Base-by-base conservation (phyloP, 1,284 basidiomycete genomes). In the Entoloma clypeatum region DNA sequence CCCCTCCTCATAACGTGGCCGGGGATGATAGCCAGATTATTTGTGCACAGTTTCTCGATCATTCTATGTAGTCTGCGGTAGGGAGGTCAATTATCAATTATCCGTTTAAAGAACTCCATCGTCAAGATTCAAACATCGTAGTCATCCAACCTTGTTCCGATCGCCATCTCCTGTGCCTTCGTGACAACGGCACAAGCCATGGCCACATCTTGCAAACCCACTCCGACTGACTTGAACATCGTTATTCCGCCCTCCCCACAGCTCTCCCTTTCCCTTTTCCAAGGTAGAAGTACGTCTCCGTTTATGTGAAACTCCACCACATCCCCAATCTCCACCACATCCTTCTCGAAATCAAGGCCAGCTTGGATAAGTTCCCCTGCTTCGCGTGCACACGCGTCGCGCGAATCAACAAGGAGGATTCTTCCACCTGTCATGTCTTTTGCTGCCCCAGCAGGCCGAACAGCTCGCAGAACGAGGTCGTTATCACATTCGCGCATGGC, bases 381-480 rank as follows among this genome's bases (percentile, higher is more conserved):
- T 57, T 93, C 90, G 0, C 67, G 55, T 13, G 68, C 52, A 52
- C 86, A 91, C 2, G 84, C 86, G 7, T 74, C 67, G 41, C 68
- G 63, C 1, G 85, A 88, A 57, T 92, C 90, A 0, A 92, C 88
- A n/a, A n/a, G n/a, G n/a, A n/a, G n/a, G n/a, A n/a, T n/a, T n/a
- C n/a, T n/a, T n/a, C n/a, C n/a, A n/a, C n/a, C n/a, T n/a, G n/a
- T n/a, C n/a, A n/a, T n/a, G n/a, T n/a, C n/a, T n/a, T n/a, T n/a
- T n/a, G n/a, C n/a, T n/a, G n/a, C n/a, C n/a, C n/a, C 0, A 88
- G 64, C 9, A 91, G 56, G 14, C 5, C 28, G 34, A 19, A 61
- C 43, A 13, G 67, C 65, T 17, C 67, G 57, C 31, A 61, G 57
- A 16, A 92, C 61, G 11, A 92, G 69, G 0, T 63, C 68, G 0